A percentile compares a stretch with the other conserved stretches of the same genome.
These are phyloP conservation scores for Tremellales sp. DNA, from an alignment of 1,284 basidiomycete genomes.

Conservation along the genomic window DNA sequence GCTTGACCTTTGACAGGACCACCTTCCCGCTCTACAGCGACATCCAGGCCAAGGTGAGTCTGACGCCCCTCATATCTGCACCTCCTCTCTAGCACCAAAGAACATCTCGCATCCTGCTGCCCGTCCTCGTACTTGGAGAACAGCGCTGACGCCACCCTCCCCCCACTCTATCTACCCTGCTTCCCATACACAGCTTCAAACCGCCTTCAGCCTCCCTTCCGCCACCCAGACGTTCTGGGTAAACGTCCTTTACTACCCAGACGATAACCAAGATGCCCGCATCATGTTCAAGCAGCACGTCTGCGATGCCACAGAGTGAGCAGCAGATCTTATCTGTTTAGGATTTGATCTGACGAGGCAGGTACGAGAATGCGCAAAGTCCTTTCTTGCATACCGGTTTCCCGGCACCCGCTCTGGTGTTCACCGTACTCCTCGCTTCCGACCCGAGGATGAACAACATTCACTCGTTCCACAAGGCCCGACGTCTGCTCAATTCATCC, in stretches of 20 bases:
- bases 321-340: conserved; percentile 4
- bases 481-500: conserved; percentile 22
- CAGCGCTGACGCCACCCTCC: too few species aligned
- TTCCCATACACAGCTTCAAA: conserved; percentile 30
- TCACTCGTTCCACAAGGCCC: conserved; percentile 40
- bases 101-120: too few species aligned
- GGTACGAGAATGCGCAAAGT: conserved; percentile 42
- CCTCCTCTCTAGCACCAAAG: not conserved
- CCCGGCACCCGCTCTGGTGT: conserved; percentile 38
- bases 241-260: conserved; percentile 44
- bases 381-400: conserved; percentile 30
- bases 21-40: conserved; percentile 42
- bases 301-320: conserved; percentile 46
- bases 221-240: conserved; percentile 44
- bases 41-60: conserved; percentile 43
- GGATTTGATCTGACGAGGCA: conserved; percentile 10
- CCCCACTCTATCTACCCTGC: not conserved
- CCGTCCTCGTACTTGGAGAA: too few species aligned
- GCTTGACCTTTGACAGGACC: conserved; percentile 35
- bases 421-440: conserved; percentile 44
- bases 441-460: conserved; percentile 41
- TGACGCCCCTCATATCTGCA: not conserved
- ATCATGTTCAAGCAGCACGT: conserved; percentile 49
- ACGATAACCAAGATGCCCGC: conserved; percentile 36
- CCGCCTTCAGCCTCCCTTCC: conserved; percentile 42